Percentiles rank a stretch among this genome's conserved stretches.
Evolutionary conservation across 129 eudicot genomes (phyloP).

Genomic region (Heracleum sosnowskyi): DNA sequence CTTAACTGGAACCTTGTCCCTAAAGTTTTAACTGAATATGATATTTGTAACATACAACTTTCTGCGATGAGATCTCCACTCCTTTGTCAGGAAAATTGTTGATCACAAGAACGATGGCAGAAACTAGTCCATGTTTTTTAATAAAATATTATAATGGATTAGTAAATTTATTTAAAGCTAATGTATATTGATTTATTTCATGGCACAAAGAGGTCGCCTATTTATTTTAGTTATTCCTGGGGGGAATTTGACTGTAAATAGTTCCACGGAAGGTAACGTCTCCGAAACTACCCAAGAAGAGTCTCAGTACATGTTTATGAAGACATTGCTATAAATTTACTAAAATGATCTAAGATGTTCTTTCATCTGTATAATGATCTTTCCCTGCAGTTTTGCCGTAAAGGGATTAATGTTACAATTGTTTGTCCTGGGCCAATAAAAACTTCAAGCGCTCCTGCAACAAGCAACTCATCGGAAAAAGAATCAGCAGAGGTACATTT

Average conservation of each 20-base stretch:
- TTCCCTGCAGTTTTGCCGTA: constrained; percentile 55
- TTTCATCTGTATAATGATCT: neutral
- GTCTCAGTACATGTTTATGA: neutral
- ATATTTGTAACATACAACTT: neutral
- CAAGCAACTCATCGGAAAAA: constrained; percentile 38
- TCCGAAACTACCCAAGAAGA: neutral
- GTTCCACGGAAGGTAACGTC: neutral
- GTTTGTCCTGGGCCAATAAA: constrained; percentile 96
- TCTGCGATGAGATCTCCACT: neutral
- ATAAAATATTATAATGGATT: too few relatives aligned
- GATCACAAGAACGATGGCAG: neutral
- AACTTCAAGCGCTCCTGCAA: constrained; percentile 48
- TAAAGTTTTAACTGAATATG: neutral
- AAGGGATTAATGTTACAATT: constrained; percentile 86
- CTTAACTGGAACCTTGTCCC: neutral
- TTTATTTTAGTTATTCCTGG: neutral
- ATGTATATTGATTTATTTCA: neutral
- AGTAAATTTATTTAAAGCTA: too few relatives aligned
- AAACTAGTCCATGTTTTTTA: too few relatives aligned
- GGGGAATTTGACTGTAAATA: neutral
- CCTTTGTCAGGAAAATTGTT: neutral
- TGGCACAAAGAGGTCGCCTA: neutral
- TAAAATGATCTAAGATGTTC: neutral
- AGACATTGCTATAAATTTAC: neutral
- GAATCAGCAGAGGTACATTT: constrained; percentile 48